Percentiles rank a stretch among this genome's conserved stretches.
These are phyloP conservation scores for Meyerozyma carpophila DNA, from an alignment of 1,139 yeast genomes.

Conservation along the genomic window DNA sequence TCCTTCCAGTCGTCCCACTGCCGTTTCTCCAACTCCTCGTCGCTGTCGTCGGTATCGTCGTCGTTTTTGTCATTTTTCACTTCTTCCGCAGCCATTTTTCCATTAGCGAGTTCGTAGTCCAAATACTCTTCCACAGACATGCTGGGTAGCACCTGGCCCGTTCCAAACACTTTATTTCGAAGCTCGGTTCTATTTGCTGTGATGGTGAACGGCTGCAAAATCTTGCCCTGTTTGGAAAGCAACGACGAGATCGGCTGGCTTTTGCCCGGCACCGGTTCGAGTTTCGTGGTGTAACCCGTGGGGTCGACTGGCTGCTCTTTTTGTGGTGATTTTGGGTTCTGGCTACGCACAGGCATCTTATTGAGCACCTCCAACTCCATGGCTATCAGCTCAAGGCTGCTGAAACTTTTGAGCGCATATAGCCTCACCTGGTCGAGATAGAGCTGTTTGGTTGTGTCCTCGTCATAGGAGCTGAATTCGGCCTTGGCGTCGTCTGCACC, in stretches of 20 bases:
- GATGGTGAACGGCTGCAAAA: conserved; percentile 79
- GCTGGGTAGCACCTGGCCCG: conserved; percentile 90
- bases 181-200: conserved; percentile 56
- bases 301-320: conserved; percentile 14
- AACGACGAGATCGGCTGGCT: conserved; percentile 32
- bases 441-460: conserved; percentile 52
- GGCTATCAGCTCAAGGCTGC: conserved; percentile 44
- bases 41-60: conserved; percentile 28
- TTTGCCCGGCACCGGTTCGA: conserved; percentile 39
- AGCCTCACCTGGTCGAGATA: conserved; percentile 52
- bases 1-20: conserved; percentile 94
- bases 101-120: conserved; percentile 79
- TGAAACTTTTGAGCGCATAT: conserved; percentile 48
- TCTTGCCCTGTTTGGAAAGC: conserved; percentile 65
- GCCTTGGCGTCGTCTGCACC: conserved; percentile 8
- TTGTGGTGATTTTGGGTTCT: conserved; percentile 5
- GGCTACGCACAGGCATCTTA: conserved; percentile 22
- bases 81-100: conserved; percentile 64
- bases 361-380: conserved; percentile 55
- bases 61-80: conserved; percentile 21
- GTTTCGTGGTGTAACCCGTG: conserved; percentile 47
- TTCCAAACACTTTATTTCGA: conserved; percentile 69
- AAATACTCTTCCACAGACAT: conserved; percentile 92
- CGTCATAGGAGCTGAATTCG: conserved; percentile 40
- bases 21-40: conserved; percentile 55